A percentile compares a stretch with the other conserved stretches of the same genome.
phyloP scores from a whole-genome alignment of 139 green algal genomes.

The Tetradesmus obliquus region DNA sequence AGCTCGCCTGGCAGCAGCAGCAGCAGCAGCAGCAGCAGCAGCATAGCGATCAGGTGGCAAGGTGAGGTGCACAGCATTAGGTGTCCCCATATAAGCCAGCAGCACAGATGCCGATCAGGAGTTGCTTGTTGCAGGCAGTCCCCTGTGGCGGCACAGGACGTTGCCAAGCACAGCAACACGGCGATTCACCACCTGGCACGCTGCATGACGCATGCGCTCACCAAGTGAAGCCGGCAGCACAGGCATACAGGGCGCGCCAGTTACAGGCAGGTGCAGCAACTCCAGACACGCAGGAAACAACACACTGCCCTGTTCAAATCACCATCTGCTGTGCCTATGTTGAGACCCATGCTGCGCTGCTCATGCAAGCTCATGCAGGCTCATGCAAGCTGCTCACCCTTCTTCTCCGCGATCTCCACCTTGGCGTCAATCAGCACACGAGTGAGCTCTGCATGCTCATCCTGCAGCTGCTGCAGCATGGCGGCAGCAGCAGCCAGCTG shows the following conservation, averaged over 20 bases:
- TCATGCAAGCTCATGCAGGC: background rate
- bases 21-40: background rate
- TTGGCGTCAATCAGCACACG: slow-evolving; percentile 52
- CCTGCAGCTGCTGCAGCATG: slow-evolving; percentile 38
- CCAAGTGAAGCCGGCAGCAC: too few species aligned
- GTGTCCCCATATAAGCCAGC: background rate
- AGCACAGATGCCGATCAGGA: background rate
- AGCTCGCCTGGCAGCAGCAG: slow-evolving; percentile 17
- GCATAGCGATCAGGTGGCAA: background rate
- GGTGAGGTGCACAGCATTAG: background rate
- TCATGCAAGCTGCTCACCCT: slow-evolving; percentile 37
- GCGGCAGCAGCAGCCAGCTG: background rate
- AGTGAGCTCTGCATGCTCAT: slow-evolving; percentile 45
- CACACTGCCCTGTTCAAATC: too few species aligned
- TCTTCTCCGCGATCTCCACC: slow-evolving; percentile 56
- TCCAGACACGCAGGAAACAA: too few species aligned
- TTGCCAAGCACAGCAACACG: too few species aligned
- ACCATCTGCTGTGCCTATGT: background rate
- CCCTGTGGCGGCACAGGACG: too few species aligned
- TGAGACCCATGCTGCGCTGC: background rate
- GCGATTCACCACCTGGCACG: too few species aligned
- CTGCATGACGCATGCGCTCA: too few species aligned
- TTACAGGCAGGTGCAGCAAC: too few species aligned
- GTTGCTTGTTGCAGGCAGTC: background rate
- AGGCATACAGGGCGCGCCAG: too few species aligned